Evolutionary conservation across 257 asterid genomes (phyloP).

Genomic region (Cynanchum wilfordii): DNA sequence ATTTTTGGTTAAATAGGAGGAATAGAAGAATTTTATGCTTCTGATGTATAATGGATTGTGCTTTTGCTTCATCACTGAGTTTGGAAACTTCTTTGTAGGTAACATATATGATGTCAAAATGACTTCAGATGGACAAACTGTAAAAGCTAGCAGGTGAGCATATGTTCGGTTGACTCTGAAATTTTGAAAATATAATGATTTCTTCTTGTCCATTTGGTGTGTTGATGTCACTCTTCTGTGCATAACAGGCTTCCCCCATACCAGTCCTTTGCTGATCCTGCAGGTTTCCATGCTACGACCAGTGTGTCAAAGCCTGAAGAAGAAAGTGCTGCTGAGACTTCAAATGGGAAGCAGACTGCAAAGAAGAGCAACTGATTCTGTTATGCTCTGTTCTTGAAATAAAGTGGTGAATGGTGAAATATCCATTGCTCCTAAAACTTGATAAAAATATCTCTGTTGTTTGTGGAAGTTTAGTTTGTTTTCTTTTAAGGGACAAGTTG

Average conservation of each 20-base stretch:
- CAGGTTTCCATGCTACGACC: conserved; percentile 37
- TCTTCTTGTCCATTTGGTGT: conserved; percentile 7
- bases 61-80: conserved; percentile 1
- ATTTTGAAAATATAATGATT: not conserved
- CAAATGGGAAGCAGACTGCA: conserved; percentile 41
- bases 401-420: not conserved
- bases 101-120: conserved; percentile 76
- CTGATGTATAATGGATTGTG: not conserved
- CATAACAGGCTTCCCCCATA: conserved; percentile 52
- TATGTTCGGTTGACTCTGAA: not conserved
- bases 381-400: not conserved
- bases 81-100: conserved; percentile 39
- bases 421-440: not conserved
- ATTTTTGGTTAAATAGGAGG: not conserved
- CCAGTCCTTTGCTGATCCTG: conserved; percentile 64
- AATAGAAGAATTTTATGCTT: not conserved
- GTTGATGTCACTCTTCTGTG: not conserved
- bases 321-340: conserved; percentile 35
- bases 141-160: conserved; percentile 68
- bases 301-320: conserved; percentile 34
- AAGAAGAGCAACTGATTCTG: conserved; percentile 22
- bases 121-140: conserved; percentile 67
- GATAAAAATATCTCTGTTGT: not conserved
- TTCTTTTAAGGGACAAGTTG: not conserved
- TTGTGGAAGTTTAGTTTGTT: not conserved